Percentiles rank a stretch among this genome's conserved stretches.
Conservation (phyloP, 2,329 filamentous ascomycete species). For the Elsinoe ampelina region DNA sequence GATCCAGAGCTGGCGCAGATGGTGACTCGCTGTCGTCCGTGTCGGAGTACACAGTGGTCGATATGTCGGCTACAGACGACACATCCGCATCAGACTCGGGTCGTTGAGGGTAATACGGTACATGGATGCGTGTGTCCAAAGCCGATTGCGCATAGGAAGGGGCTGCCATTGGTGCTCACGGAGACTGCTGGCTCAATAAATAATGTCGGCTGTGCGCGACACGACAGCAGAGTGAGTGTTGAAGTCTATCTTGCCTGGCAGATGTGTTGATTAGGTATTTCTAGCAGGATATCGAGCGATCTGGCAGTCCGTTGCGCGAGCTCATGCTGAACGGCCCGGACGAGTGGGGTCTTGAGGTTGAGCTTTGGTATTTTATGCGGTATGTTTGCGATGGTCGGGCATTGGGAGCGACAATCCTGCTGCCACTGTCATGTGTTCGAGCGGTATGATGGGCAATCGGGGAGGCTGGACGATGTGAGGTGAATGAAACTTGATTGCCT, state of each 20-base stretch:
- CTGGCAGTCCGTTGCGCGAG: not conserved
- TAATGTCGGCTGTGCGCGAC: not conserved
- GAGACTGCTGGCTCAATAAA: not conserved
- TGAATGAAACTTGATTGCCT: slow-evolving; percentile 1
- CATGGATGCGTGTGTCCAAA: not conserved
- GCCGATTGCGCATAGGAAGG: slow-evolving; percentile 7
- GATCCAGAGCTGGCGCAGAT: not conserved
- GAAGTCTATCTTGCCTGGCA: no score
- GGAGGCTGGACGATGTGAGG: slow-evolving; percentile 1
- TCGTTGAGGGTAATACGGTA: not conserved
- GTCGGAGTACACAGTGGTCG: slow-evolving; percentile 9
- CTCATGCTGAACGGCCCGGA: slow-evolving; percentile 11
- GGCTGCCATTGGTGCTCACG: slow-evolving; percentile 3
- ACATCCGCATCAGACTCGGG: slow-evolving; percentile 9
- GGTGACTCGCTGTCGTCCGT: slow-evolving; percentile 11
- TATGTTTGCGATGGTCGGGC: not conserved
- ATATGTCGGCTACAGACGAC: slow-evolving; percentile 12
- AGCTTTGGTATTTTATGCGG: not conserved
- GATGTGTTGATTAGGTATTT: no score
- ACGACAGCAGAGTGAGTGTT: no score
- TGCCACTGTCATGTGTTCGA: slow-evolving; percentile 1
- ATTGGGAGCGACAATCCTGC: not conserved
- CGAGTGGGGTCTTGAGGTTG: not conserved
- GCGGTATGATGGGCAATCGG: not conserved
- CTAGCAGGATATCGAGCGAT: not conserved